A percentile compares a stretch with the other conserved stretches of the same genome.
phyloP scores from a whole-genome alignment of 495 filamentous ascomycete genomes.

The Hyaloscypha hepaticicola region DNA sequence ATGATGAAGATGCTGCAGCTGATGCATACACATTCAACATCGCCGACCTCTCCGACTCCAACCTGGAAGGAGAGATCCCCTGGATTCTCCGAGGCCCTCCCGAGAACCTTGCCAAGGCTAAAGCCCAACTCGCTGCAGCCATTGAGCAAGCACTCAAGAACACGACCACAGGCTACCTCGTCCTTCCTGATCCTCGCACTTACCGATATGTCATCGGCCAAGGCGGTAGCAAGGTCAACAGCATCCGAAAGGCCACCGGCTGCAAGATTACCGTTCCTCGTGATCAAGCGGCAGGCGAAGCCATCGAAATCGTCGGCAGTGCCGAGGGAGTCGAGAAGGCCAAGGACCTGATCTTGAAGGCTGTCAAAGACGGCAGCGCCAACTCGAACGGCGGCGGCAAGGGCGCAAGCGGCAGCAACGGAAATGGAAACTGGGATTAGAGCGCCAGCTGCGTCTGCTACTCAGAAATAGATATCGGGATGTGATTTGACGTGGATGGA shows the following conservation, averaged over 20 bases:
- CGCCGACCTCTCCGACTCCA: constrained; percentile 52
- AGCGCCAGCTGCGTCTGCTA: not conserved
- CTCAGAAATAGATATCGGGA: not conserved
- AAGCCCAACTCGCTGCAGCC: constrained; percentile 65
- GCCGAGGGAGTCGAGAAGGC: constrained; percentile 83
- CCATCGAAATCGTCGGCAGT: constrained; percentile 82
- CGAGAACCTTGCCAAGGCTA: constrained; percentile 76
- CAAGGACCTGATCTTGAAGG: constrained; percentile 81
- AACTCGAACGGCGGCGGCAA: constrained; percentile 13
- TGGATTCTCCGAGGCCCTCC: constrained; percentile 83
- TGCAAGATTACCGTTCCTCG: constrained; percentile 90
- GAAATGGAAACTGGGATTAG: constrained; percentile 24
- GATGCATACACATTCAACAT: constrained; percentile 79
- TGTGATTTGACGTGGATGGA: not conserved
- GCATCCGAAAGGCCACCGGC: constrained; percentile 86
- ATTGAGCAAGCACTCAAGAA: constrained; percentile 71
- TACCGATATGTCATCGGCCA: constrained; percentile 90
- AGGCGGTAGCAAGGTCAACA: constrained; percentile 86
- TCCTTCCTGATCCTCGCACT: constrained; percentile 83
- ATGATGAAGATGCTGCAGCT: constrained; percentile 60
- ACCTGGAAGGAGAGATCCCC: constrained; percentile 74
- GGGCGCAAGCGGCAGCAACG: constrained; percentile 5
- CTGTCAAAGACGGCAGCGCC: constrained; percentile 56
- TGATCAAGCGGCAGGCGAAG: constrained; percentile 72
- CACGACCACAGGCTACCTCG: constrained; percentile 76